Percentiles rank a stretch among this genome's conserved stretches.
phyloP scores from a whole-genome alignment of 2,329 filamentous ascomycete genomes.

The Calonectria leucothoes region DNA sequence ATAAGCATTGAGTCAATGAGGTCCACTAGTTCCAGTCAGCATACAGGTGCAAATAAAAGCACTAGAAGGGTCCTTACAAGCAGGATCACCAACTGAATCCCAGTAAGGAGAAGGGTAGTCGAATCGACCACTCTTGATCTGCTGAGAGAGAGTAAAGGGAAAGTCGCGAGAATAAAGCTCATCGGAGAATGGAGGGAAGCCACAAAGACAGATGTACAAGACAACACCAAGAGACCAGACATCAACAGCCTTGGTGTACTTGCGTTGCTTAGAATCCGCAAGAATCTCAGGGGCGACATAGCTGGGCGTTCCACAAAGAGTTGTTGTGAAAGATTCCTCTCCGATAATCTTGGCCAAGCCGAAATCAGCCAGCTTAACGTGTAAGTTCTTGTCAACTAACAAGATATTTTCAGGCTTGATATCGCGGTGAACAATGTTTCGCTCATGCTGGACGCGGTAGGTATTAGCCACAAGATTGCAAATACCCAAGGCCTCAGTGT shows the following conservation, averaged over 20 bases:
- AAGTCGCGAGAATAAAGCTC: conserved; percentile 86
- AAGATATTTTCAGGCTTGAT: conserved; percentile 99
- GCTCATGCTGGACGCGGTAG: conserved; percentile 78
- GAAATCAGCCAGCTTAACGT: conserved; percentile 95
- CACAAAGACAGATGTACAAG: conserved; percentile 95
- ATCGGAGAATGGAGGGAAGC: conserved; percentile 96
- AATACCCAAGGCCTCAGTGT: not conserved
- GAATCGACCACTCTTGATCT: conserved; percentile 90
- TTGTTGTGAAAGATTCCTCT: conserved; percentile 97
- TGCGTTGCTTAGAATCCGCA: conserved; percentile 81
- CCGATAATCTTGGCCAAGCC: conserved; percentile 98
- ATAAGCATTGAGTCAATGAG: conserved; percentile 96
- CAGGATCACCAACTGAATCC: conserved; percentile 72
- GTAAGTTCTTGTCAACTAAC: conserved; percentile 84
- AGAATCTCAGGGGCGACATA: conserved; percentile 98
- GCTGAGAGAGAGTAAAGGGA: conserved; percentile 88
- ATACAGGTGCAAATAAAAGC: not conserved
- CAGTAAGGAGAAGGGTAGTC: conserved; percentile 97
- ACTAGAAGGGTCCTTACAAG: conserved; percentile 59
- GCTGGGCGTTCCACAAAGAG: conserved; percentile 94
- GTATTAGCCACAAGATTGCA: conserved; percentile 7
- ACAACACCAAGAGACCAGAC: conserved; percentile 98
- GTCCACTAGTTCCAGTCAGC: conserved; percentile 66
- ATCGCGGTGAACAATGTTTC: conserved; percentile 96
- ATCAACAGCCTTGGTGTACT: conserved; percentile 95